These are phyloP conservation scores for Amphicarpaea edgeworthii DNA, from an alignment of 306 rosid species.

Conservation along the genomic window DNA sequence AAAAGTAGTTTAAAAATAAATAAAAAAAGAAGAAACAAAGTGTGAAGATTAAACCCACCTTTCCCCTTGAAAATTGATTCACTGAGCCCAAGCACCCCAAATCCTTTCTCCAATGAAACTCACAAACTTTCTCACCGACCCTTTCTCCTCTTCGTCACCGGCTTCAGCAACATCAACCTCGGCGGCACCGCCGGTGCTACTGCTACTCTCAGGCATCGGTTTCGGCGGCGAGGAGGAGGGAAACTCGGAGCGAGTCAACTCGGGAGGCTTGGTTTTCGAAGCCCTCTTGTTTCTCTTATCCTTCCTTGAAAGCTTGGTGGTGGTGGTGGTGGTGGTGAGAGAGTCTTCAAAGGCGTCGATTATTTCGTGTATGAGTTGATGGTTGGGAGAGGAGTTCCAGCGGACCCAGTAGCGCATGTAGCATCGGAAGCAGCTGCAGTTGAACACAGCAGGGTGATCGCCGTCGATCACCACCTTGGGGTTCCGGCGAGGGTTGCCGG, in stretches of 20 bases:
- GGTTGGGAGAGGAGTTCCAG: conserved; percentile 87
- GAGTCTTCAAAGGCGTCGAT: conserved; percentile 82
- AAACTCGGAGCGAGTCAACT: conserved; percentile 49
- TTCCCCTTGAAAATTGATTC: background rate
- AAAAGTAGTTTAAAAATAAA: background rate
- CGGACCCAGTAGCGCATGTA: conserved; percentile 86
- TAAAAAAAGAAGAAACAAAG: background rate
- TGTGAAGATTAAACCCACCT: conserved; percentile 50
- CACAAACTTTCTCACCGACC: conserved; percentile 71
- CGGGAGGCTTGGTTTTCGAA: conserved; percentile 28
- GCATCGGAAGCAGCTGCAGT: conserved; percentile 84
- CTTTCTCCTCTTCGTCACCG: conserved; percentile 52
- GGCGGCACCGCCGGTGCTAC: background rate
- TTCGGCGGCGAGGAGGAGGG: conserved; percentile 40
- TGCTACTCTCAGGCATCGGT: conserved; percentile 36
- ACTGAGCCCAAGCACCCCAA: conserved; percentile 73
- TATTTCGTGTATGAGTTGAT: conserved; percentile 73
- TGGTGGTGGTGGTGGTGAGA: conserved; percentile 48
- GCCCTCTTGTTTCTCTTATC: conserved; percentile 61
- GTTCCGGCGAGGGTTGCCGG: conserved; percentile 43
- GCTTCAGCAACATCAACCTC: background rate
- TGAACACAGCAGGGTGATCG: conserved; percentile 73
- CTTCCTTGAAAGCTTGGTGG: conserved; percentile 50
- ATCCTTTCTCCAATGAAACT: conserved; percentile 84
- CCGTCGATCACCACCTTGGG: conserved; percentile 21